A percentile compares a stretch with the other conserved stretches of the same genome.
phyloP scores from a whole-genome alignment of 352 stramenopile genomes.

The Phytophthora vignae region DNA sequence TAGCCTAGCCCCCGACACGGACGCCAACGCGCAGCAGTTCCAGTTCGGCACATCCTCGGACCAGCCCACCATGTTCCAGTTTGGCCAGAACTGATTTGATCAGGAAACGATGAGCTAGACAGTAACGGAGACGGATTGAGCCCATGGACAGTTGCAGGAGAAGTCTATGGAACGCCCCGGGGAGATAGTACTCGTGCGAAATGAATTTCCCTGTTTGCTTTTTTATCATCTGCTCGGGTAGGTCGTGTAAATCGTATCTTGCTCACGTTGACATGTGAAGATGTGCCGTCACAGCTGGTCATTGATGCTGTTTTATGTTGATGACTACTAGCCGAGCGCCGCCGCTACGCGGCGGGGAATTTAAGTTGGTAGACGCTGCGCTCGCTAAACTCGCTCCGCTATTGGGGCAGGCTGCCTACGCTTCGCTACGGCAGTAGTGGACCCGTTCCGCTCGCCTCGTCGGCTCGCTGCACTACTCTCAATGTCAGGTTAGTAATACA shows the following conservation, averaged over 20 bases:
- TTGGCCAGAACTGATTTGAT: conserved; percentile 71
- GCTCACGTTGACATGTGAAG: too few species aligned
- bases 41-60: conserved; percentile 71
- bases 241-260: neutral
- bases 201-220: conserved; percentile 48
- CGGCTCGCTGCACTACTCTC: too few species aligned
- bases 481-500: too few species aligned
- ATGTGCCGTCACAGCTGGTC: too few species aligned
- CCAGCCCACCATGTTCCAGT: conserved; percentile 87
- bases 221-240: conserved; percentile 17
- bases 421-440: too few species aligned
- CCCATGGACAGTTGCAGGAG: conserved; percentile 23
- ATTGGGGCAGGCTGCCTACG: too few species aligned
- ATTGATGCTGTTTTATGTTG: too few species aligned
- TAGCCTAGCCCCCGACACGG: conserved; percentile 73
- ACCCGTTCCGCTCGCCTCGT: too few species aligned
- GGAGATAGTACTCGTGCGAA: conserved; percentile 41
- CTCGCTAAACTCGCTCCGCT: too few species aligned
- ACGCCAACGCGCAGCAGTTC: conserved; percentile 82
- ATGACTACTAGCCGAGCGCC: too few species aligned
- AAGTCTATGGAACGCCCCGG: conserved; percentile 32
- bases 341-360: too few species aligned
- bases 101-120: conserved; percentile 31
- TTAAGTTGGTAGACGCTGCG: too few species aligned
- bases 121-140: conserved; percentile 29